Evolutionary conservation across 768 basidiomycete species (phyloP).

Genomic region (Boletus sensibilis): DNA sequence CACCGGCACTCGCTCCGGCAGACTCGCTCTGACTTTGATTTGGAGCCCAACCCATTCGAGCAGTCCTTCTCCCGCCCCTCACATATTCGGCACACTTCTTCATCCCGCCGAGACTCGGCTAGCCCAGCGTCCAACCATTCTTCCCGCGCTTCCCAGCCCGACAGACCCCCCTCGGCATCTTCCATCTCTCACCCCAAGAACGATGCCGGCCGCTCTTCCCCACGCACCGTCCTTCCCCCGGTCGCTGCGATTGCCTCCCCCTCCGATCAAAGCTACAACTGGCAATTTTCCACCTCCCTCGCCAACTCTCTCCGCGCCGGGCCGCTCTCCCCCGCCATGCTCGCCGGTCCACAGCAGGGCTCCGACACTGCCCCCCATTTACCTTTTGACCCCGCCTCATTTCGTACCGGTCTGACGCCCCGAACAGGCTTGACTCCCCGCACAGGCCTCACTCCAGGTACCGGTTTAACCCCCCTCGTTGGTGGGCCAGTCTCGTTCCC

Average conservation of each 20-base stretch:
- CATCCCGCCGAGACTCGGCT: conserved; percentile 33
- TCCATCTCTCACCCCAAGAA: conserved; percentile 33
- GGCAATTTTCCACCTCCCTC: conserved; percentile 64
- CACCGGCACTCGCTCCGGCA: conserved; percentile 36
- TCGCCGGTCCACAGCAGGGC: conserved; percentile 74
- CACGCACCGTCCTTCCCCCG: conserved; percentile 80
- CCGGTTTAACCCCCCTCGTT: conserved; percentile 79
- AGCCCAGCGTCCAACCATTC: conserved; percentile 36
- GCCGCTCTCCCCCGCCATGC: conserved; percentile 95
- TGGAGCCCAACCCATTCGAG: conserved; percentile 93
- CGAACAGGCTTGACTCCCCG: conserved; percentile 82
- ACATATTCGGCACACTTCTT: conserved; percentile 47
- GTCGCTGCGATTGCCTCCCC: conserved; percentile 71
- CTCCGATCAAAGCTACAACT: conserved; percentile 46
- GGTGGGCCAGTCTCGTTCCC: conserved; percentile 76
- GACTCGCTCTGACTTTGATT: conserved; percentile 64
- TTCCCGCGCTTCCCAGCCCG: conserved; percentile 36
- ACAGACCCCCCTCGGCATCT: conserved; percentile 35
- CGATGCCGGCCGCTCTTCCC: conserved; percentile 35
- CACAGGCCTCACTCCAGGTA: conserved; percentile 76
- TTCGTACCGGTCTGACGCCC: conserved; percentile 87
- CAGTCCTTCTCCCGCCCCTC: conserved; percentile 79
- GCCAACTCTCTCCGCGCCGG: conserved; percentile 85
- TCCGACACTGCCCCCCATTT: conserved; percentile 37
- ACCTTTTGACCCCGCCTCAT: conserved; percentile 66